These are phyloP conservation scores for Alternaria hordeiaustralica DNA, from an alignment of 2,329 filamentous ascomycete species.

Conservation along the genomic window DNA sequence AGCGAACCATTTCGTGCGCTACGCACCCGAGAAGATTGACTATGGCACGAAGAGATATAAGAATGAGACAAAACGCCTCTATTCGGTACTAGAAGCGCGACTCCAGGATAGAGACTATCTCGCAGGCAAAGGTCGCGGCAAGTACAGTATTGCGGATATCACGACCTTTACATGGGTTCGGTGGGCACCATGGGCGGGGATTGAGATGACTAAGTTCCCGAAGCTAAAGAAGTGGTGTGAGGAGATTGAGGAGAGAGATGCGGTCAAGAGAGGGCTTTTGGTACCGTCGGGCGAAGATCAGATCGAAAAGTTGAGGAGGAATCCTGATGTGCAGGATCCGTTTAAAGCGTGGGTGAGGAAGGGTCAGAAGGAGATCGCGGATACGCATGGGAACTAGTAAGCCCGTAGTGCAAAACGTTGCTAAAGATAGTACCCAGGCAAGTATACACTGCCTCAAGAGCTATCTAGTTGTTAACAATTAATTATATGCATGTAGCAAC, in stretches of 20 bases:
- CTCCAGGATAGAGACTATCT: slow-evolving; percentile 61
- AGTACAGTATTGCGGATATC: slow-evolving; percentile 68
- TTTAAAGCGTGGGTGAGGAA: slow-evolving; percentile 35
- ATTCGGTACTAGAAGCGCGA: slow-evolving; percentile 74
- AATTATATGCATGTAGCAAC: background rate
- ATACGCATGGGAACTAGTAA: slow-evolving; percentile 21
- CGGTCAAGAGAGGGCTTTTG: slow-evolving; percentile 64
- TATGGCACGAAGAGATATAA: slow-evolving; percentile 81
- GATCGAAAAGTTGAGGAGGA: slow-evolving; percentile 28
- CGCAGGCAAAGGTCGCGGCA: slow-evolving; percentile 66
- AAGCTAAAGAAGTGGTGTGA: slow-evolving; percentile 62
- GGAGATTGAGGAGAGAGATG: slow-evolving; percentile 24
- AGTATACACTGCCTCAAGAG: background rate
- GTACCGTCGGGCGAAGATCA: slow-evolving; percentile 33
- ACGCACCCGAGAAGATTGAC: slow-evolving; percentile 78
- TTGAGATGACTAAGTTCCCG: slow-evolving; percentile 72
- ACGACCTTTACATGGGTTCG: slow-evolving; percentile 80
- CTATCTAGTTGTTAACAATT: background rate
- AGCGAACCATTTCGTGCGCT: slow-evolving; percentile 78
- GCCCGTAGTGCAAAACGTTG: background rate
- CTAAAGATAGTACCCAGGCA: background rate
- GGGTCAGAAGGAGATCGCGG: slow-evolving; percentile 25
- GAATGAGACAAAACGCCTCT: slow-evolving; percentile 82
- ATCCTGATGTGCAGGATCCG: slow-evolving; percentile 30
- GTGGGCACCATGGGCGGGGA: slow-evolving; percentile 62